These are phyloP conservation scores for Phytophthora pinifolia DNA, from an alignment of 352 stramenopile species.

Conservation along the genomic window DNA sequence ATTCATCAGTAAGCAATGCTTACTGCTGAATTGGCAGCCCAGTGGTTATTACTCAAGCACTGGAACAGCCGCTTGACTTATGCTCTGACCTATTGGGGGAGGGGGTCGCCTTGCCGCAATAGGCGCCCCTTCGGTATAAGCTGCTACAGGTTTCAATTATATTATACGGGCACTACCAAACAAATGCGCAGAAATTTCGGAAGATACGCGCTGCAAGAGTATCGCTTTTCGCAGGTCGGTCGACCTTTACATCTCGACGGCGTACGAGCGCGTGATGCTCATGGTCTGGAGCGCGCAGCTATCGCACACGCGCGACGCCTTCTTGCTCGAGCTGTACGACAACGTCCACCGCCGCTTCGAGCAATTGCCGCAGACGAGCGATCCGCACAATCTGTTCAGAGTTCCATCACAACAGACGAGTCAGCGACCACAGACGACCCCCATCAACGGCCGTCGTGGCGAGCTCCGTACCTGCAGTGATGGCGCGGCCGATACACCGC, in stretches of 20 bases:
- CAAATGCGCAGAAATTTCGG: conserved; percentile 13
- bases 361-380: conserved; percentile 81
- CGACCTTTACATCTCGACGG: conserved; percentile 20
- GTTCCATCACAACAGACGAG: conserved; percentile 22
- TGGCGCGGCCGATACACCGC: conserved; percentile 81
- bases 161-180: conserved; percentile 11
- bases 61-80: conserved; percentile 1
- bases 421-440: conserved; percentile 15
- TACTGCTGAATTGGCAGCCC: too few species aligned
- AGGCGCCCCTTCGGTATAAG: conserved; percentile 17
- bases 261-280: conserved; percentile 41
- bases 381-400: conserved; percentile 66
- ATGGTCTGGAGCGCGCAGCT: conserved; percentile 53
- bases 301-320: conserved; percentile 78
- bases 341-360: conserved; percentile 79
- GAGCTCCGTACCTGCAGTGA: conserved; percentile 65
- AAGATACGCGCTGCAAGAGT: conserved; percentile 14
- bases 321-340: conserved; percentile 76
- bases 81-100: neutral
- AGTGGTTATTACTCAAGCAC: too few species aligned
- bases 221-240: conserved; percentile 2
- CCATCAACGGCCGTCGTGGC: too few species aligned
- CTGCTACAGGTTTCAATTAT: conserved; percentile 24
- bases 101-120: neutral
- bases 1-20: too few species aligned